These are phyloP conservation scores for Omphalea diandra DNA, from an alignment of 441 rosid genomes.

Conservation along the genomic window DNA sequence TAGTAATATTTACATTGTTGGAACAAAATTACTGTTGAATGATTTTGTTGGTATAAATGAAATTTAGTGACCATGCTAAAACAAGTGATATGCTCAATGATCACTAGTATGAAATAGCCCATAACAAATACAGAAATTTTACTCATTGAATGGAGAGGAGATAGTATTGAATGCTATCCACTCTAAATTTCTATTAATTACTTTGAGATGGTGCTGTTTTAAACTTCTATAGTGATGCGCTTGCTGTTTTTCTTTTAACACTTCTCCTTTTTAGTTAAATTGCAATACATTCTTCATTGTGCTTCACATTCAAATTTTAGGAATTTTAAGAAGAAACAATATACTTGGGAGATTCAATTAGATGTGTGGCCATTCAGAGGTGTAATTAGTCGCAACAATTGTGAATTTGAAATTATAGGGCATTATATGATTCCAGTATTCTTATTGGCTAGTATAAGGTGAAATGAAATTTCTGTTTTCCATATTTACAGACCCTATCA, in stretches of 20 bases:
- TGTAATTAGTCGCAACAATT: not conserved
- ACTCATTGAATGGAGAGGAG: not conserved
- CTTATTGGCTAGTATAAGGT: not conserved
- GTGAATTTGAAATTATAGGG: not conserved
- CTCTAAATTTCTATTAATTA: not conserved
- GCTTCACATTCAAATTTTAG: too few species aligned
- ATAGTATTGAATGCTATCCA: not conserved
- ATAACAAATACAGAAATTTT: slow-evolving; percentile 4
- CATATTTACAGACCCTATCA: not conserved
- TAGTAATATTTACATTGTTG: too few species aligned
- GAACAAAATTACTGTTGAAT: too few species aligned
- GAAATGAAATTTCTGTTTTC: not conserved
- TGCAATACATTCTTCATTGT: too few species aligned
- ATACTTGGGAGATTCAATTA: too few species aligned
- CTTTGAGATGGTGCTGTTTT: not conserved
- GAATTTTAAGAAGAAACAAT: too few species aligned
- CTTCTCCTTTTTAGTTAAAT: not conserved
- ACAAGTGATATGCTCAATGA: too few species aligned
- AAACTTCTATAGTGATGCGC: not conserved
- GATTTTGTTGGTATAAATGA: too few species aligned
- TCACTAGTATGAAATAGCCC: too few species aligned
- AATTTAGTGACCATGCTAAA: too few species aligned
- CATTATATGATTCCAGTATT: not conserved
- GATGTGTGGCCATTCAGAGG: too few species aligned
- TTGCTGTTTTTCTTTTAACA: not conserved